phyloP scores from a whole-genome alignment of 805 yeast species.

The Saccharomycodes ludwigii region DNA sequence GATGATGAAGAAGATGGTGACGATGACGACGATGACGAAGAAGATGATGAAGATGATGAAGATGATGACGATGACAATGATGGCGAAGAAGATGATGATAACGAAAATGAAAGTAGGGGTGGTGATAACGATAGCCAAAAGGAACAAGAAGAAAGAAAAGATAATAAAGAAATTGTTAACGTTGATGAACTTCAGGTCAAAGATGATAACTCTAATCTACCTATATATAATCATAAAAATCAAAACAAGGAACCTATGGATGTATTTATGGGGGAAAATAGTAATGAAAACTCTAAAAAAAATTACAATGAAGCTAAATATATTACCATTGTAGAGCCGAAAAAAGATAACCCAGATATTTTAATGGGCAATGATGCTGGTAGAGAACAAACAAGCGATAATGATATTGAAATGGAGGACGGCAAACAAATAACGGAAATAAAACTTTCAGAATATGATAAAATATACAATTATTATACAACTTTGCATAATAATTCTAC shows the following conservation, averaged over 20 bases:
- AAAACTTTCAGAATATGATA: conserved; percentile 8
- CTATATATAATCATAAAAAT: conserved; percentile 16
- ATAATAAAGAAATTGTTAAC: conserved; percentile 15
- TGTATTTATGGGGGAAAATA: conserved; percentile 9
- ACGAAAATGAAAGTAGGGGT: conserved; percentile 11
- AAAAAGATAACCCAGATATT: background rate
- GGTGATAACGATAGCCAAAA: conserved; percentile 10
- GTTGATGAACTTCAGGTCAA: conserved; percentile 19
- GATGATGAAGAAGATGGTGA: conserved; percentile 9
- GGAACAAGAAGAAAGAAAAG: conserved; percentile 10
- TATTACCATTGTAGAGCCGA: too few relatives aligned
- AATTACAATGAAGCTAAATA: too few relatives aligned
- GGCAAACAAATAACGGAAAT: conserved; percentile 4
- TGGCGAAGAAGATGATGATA: conserved; percentile 17
- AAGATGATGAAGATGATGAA: conserved; percentile 13
- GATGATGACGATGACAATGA: conserved; percentile 14
- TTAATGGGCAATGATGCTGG: conserved; percentile 12
- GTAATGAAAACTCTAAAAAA: conserved; percentile 5
- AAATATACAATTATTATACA: conserved; percentile 22
- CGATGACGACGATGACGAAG: conserved; percentile 14
- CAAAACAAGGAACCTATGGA: conserved; percentile 15
- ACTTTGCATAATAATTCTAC: conserved; percentile 32
- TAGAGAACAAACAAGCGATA: conserved; percentile 13
- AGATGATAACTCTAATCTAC: too few relatives aligned
- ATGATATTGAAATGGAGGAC: conserved; percentile 6